These are phyloP conservation scores for Cladobotryum protrusum DNA, from an alignment of 2,329 filamentous ascomycete species.

Conservation along the genomic window DNA sequence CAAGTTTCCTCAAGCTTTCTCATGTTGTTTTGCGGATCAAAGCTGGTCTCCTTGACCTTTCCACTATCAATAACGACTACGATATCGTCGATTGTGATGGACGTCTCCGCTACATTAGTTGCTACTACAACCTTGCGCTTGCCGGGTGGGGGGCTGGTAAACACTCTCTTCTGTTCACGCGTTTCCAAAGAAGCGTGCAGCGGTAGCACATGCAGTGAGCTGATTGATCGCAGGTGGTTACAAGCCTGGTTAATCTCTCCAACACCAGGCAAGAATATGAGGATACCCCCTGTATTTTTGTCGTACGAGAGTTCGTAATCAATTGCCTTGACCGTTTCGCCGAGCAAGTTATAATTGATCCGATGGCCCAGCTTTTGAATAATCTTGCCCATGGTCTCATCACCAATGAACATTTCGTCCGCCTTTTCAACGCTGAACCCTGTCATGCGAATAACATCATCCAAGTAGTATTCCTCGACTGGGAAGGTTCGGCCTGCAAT, in stretches of 20 bases:
- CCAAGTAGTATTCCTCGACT: conserved; percentile 82
- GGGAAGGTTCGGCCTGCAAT: conserved; percentile 87
- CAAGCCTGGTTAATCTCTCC: conserved; percentile 84
- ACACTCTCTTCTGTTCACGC: conserved; percentile 80
- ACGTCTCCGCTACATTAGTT: conserved; percentile 96
- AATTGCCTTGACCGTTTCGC: conserved; percentile 72
- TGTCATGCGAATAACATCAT: conserved; percentile 77
- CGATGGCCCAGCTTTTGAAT: conserved; percentile 71
- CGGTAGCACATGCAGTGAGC: conserved; percentile 68
- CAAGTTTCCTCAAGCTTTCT: conserved; percentile 90
- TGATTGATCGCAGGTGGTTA: conserved; percentile 56
- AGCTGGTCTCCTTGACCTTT: conserved; percentile 93
- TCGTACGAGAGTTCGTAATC: conserved; percentile 64
- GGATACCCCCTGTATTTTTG: conserved; percentile 68
- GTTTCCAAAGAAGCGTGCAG: conserved; percentile 90
- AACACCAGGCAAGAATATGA: conserved; percentile 93
- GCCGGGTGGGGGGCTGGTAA: conserved; percentile 65
- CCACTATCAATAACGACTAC: conserved; percentile 94
- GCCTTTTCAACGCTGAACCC: conserved; percentile 56
- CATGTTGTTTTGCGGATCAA: conserved; percentile 88
- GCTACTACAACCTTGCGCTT: conserved; percentile 90
- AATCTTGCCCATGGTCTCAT: conserved; percentile 58
- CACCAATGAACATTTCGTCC: conserved; percentile 39
- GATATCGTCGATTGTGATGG: conserved; percentile 96
- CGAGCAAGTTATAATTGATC: conserved; percentile 87